Conservation (phyloP, 202 grass and related monocot species). For the Bolboschoenoplectus hybrid region DNA sequence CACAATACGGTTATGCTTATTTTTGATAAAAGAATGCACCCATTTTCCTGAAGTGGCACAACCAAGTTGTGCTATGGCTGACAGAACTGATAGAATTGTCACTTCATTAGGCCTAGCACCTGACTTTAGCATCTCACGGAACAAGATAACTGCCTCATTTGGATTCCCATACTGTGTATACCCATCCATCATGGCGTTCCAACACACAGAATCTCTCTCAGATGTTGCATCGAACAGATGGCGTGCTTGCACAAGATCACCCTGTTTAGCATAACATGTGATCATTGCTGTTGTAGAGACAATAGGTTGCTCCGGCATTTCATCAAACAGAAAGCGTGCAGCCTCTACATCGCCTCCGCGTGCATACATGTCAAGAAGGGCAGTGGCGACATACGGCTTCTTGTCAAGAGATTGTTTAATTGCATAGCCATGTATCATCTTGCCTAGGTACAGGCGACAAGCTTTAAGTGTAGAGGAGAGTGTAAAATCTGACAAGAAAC, state of each 20-base stretch:
- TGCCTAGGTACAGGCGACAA: slow-evolving; percentile 55
- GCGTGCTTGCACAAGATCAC: slow-evolving; percentile 57
- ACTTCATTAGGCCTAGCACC: slow-evolving; percentile 56
- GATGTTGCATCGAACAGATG: slow-evolving; percentile 62
- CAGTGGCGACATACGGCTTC: slow-evolving; percentile 74
- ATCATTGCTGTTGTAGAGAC: slow-evolving; percentile 90
- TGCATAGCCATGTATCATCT: slow-evolving; percentile 71
- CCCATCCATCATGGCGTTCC: slow-evolving; percentile 96
- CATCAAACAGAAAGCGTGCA: slow-evolving; percentile 70
- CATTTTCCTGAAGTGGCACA: slow-evolving; percentile 64
- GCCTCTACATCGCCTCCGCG: slow-evolving; percentile 59
- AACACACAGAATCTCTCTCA: slow-evolving; percentile 69
- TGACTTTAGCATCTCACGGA: slow-evolving; percentile 67
- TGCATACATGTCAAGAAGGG: slow-evolving; percentile 89
- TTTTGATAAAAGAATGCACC: slow-evolving; percentile 80
- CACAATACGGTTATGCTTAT: slow-evolving; percentile 31
- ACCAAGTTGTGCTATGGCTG: slow-evolving; percentile 71
- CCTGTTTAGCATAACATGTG: slow-evolving; percentile 74
- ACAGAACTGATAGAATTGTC: slow-evolving; percentile 60
- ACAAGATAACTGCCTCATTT: slow-evolving; percentile 58
- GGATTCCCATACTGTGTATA: slow-evolving; percentile 72
- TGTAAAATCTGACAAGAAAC: slow-evolving; percentile 40
- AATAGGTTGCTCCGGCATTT: slow-evolving; percentile 58
- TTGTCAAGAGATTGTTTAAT: slow-evolving; percentile 61
- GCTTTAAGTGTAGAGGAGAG: slow-evolving; percentile 74